Base-by-base conservation (phyloP, 208 protist genomes). In the Trypanosomatidae sp. region DNA sequence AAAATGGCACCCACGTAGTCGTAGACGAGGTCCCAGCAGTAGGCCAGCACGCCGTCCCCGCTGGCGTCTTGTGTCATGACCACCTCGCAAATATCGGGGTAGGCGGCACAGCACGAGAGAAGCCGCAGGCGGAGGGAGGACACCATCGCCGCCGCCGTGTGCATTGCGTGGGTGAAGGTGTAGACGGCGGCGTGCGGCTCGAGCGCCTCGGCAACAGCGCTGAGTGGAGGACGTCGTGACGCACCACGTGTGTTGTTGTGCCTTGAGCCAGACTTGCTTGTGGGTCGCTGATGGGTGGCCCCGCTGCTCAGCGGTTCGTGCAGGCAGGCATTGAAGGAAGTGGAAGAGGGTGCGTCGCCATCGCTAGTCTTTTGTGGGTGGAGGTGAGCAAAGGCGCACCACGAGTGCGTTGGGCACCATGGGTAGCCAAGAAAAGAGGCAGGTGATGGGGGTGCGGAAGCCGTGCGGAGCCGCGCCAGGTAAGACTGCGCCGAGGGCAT, bases 41-140 rank as follows among this genome's bases (percentile, higher is more conserved):
- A 78, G 3, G 72, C 56, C 44, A 85, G 43, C 3, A 92, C 39
- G 3, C 33, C 15, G 39, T 79, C 70, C 62, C 79, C 79, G 62
- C 74, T 69, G 1, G 66, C 64, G 46, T 9, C 56, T 47, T 67
- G 36, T 15, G 36, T 46, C 75, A 80, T 77, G 46, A 71, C 50
- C n/a, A 85, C 64, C 67, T 84, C 76, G 53, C 80, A 84, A 28
- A 85, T 71, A 25, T 79, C 71, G 0, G 88, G 88, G 55, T 87
- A 75, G 46, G 76, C 77, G 4, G 83, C 88, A 36, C 85, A 68
- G 60, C 77, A 85, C 9, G 88, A 90, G 44, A 92, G 73, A 28
- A 92, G 69, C 3, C 89, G 89, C 28, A 94, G 74, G 36, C 89
- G 79, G 36, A 94, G 75, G 6, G 89, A 94, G 64, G 81, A 91